phyloP scores from a whole-genome alignment of 148 eudicot species.

The Polygonum aviculare region DNA sequence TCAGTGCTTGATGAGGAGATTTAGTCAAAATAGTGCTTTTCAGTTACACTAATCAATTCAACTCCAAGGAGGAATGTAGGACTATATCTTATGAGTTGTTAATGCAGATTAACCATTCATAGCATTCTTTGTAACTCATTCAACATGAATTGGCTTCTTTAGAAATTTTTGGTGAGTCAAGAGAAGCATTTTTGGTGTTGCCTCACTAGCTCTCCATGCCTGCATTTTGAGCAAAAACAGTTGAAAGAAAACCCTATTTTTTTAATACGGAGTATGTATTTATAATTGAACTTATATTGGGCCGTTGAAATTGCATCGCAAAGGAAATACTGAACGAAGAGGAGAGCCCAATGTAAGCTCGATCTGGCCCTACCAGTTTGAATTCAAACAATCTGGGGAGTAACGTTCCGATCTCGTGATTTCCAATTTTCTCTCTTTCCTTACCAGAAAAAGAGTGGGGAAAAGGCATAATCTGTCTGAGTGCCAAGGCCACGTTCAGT shows the following conservation, averaged over 20 bases:
- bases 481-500: neutral
- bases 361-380: slow-evolving; percentile 15
- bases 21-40: too few relatives aligned
- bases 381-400: slow-evolving; percentile 17
- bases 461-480: neutral
- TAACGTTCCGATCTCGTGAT: slow-evolving; percentile 11
- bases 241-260: too few relatives aligned
- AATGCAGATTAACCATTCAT: too few relatives aligned
- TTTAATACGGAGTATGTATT: too few relatives aligned
- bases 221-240: too few relatives aligned
- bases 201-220: too few relatives aligned
- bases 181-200: neutral
- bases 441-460: neutral
- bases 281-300: neutral
- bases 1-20: too few relatives aligned
- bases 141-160: neutral
- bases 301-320: neutral
- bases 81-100: too few relatives aligned
- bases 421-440: neutral
- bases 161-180: too few relatives aligned
- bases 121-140: neutral
- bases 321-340: neutral
- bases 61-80: too few relatives aligned
- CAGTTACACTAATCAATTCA: too few relatives aligned
- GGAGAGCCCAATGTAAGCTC: slow-evolving; percentile 5